These are phyloP conservation scores for Nitzschia palea DNA, from an alignment of 108 stramenopile species.

Conservation along the genomic window DNA sequence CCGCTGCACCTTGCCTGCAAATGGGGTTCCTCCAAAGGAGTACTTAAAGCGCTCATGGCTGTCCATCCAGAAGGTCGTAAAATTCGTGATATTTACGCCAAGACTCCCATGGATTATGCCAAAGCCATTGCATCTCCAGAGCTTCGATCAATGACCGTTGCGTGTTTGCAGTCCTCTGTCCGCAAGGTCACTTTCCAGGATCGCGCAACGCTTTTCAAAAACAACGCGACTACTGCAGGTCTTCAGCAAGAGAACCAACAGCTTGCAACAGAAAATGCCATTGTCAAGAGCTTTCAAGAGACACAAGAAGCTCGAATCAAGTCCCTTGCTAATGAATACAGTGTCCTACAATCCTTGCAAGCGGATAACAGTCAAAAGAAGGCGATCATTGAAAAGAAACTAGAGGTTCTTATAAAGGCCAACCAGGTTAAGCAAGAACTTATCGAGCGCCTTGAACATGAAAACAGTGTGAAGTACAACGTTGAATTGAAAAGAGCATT, in stretches of 20 bases:
- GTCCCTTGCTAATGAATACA: constrained; percentile 21
- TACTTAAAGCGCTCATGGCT: constrained; percentile 43
- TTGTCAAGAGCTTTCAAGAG: constrained; percentile 15
- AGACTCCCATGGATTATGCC: constrained; percentile 38
- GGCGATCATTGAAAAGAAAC: constrained; percentile 17
- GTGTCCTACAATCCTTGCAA: constrained; percentile 29
- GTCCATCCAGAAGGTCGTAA: constrained; percentile 50
- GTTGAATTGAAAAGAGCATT: constrained; percentile 28
- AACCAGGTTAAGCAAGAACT: constrained; percentile 22
- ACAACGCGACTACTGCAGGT: constrained; percentile 15
- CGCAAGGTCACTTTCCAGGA: neutral
- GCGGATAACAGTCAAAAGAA: constrained; percentile 21
- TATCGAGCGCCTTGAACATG: constrained; percentile 26
- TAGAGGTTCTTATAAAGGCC: constrained; percentile 18
- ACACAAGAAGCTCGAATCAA: constrained; percentile 18
- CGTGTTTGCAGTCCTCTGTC: constrained; percentile 5
- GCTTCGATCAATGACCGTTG: constrained; percentile 10
- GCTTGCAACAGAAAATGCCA: constrained; percentile 14
- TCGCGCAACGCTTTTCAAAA: constrained; percentile 2
- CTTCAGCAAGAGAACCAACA: constrained; percentile 22
- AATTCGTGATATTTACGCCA: constrained; percentile 50
- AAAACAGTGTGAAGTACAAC: constrained; percentile 19
- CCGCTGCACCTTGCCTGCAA: constrained; percentile 76
- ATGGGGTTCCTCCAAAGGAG: constrained; percentile 63
- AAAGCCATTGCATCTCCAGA: constrained; percentile 5